Percentiles rank a stretch among this genome's conserved stretches.
Conservation (phyloP, 1,139 yeast species). For the Suhomyces bolitotheri region DNA sequence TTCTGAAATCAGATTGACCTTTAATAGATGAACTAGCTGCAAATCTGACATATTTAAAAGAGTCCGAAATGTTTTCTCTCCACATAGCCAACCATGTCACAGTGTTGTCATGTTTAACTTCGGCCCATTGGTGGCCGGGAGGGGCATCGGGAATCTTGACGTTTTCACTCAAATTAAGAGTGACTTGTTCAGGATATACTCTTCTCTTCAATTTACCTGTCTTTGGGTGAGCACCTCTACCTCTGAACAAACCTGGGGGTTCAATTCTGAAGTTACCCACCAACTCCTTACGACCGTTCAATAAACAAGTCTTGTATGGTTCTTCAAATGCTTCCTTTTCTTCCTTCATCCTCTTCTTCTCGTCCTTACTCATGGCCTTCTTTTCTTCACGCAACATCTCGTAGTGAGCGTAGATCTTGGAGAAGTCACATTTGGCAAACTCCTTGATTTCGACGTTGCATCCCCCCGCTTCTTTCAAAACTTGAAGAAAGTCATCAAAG, state of each 20-base stretch:
- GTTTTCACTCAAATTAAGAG: conserved; percentile 75
- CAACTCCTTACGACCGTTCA: conserved; percentile 87
- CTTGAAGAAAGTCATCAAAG: conserved; percentile 72
- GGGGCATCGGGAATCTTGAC: conserved; percentile 82
- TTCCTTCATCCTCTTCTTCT: conserved; percentile 68
- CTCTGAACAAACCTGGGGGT: conserved; percentile 95
- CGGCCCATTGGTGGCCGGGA: conserved; percentile 88
- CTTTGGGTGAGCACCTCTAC: conserved; percentile 96
- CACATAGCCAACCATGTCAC: conserved; percentile 98
- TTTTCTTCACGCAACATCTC: conserved; percentile 73
- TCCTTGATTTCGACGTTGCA: conserved; percentile 54
- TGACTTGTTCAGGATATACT: conserved; percentile 86
- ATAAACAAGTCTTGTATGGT: conserved; percentile 72
- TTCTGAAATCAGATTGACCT: conserved; percentile 87
- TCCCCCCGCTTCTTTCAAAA: conserved; percentile 68
- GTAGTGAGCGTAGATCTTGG: conserved; percentile 69
- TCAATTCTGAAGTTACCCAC: conserved; percentile 93
- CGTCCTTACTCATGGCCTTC: conserved; percentile 64
- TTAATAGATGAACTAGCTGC: conserved; percentile 90
- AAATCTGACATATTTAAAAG: conserved; percentile 83
- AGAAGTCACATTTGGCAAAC: conserved; percentile 76
- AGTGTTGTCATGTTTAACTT: conserved; percentile 80
- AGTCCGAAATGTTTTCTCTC: conserved; percentile 88
- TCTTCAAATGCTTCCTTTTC: conserved; percentile 79
- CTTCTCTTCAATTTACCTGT: conserved; percentile 86